These are phyloP conservation scores for Trichoderma koningiopsis DNA, from an alignment of 2,329 filamentous ascomycete species.

Conservation along the genomic window DNA sequence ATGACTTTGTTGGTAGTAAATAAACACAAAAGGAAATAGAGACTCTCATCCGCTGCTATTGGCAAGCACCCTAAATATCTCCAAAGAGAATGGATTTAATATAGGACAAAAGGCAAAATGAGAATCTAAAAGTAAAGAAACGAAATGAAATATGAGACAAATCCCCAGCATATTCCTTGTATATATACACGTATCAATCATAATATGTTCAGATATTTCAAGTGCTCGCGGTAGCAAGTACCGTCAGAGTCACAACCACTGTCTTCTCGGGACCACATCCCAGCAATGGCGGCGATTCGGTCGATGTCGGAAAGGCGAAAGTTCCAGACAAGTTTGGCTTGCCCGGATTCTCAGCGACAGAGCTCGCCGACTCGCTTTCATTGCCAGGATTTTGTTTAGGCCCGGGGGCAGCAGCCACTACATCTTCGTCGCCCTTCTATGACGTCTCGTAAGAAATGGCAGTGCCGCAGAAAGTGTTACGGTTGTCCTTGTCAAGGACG, in stretches of 20 bases:
- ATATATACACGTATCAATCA: conserved; percentile 24
- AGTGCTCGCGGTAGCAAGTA: conserved; percentile 1
- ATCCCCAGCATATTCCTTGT: background rate
- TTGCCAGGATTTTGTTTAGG: background rate
- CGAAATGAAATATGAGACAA: background rate
- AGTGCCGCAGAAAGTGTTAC: conserved; percentile 66
- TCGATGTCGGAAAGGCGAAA: background rate
- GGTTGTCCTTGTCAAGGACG: conserved; percentile 62
- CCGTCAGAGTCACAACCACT: conserved; percentile 10
- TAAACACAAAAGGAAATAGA: background rate
- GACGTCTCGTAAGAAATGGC: conserved; percentile 53
- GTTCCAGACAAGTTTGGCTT: background rate
- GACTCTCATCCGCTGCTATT: background rate
- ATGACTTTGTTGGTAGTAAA: background rate
- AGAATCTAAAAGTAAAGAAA: conserved; percentile 4
- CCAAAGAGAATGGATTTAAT: background rate
- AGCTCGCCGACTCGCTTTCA: background rate
- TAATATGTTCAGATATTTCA: conserved; percentile 22
- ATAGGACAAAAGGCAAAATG: background rate
- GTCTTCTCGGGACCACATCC: conserved; percentile 7
- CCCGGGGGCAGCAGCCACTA: background rate
- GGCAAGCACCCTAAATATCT: background rate
- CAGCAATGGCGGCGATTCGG: background rate
- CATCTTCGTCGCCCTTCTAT: conserved; percentile 29
- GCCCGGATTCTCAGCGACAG: background rate